A percentile compares a stretch with the other conserved stretches of the same genome.
Evolutionary conservation across 495 filamentous ascomycete species (phyloP).

Genomic region (Chaetomidium leptoderma): DNA sequence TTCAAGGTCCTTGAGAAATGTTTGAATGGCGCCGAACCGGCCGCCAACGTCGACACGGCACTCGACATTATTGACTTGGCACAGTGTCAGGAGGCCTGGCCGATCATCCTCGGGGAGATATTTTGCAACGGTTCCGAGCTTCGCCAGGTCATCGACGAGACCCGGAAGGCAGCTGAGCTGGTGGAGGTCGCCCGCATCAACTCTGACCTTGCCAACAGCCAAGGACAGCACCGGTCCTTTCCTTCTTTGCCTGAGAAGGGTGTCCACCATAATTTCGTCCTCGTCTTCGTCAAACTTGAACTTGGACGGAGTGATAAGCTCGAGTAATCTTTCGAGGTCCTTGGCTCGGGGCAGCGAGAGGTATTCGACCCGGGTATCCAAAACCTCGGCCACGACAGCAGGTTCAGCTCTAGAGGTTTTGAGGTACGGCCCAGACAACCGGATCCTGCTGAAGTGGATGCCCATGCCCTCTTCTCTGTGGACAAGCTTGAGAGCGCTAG

Average conservation of each 20-base stretch:
- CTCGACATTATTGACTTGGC: constrained; percentile 59
- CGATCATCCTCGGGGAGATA: constrained; percentile 95
- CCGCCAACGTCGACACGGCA: constrained; percentile 55
- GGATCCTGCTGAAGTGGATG: constrained; percentile 69
- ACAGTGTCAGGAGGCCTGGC: constrained; percentile 77
- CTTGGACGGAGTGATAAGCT: constrained; percentile 84
- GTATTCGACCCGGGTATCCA: constrained; percentile 69
- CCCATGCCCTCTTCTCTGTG: constrained; percentile 63
- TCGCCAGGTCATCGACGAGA: constrained; percentile 71
- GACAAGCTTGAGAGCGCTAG: constrained; percentile 75
- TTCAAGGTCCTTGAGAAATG: constrained; percentile 57
- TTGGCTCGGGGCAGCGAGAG: constrained; percentile 65
- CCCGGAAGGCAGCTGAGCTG: constrained; percentile 60
- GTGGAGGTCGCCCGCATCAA: constrained; percentile 53
- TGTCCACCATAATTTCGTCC: constrained; percentile 93
- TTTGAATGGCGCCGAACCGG: constrained; percentile 59
- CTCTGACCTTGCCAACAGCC: constrained; percentile 56
- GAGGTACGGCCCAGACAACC: constrained; percentile 64
- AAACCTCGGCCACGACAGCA: constrained; percentile 48
- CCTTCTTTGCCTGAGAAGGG: constrained; percentile 78
- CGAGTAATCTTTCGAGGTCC: constrained; percentile 77
- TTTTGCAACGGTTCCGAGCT: constrained; percentile 81
- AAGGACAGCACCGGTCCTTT: constrained; percentile 82
- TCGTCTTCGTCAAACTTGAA: constrained; percentile 81
- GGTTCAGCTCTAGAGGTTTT: constrained; percentile 47